Conservation (phyloP, 345 rosid genomes). For the Corchorus capsularis region DNA sequence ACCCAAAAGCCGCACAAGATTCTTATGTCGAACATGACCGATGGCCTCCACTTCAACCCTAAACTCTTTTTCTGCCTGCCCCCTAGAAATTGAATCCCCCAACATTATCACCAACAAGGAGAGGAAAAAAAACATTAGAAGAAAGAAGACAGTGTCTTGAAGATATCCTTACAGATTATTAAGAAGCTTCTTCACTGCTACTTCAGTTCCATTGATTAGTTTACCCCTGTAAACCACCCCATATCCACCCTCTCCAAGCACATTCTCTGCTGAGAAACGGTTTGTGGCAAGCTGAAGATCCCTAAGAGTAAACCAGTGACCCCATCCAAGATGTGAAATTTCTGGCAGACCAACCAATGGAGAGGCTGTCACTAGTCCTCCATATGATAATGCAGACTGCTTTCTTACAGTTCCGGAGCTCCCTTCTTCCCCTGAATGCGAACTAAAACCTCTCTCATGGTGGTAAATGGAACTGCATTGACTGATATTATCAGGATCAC, state of each 20-base stretch:
- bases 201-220: slow-evolving; percentile 88
- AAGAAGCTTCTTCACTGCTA: slow-evolving; percentile 96
- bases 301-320: slow-evolving; percentile 98
- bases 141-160: slow-evolving; percentile 2
- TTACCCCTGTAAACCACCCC: slow-evolving; percentile 90
- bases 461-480: slow-evolving; percentile 72
- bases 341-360: slow-evolving; percentile 96
- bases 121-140: slow-evolving; percentile 4
- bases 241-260: slow-evolving; percentile 97
- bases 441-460: slow-evolving; percentile 69
- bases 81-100: slow-evolving; percentile 53
- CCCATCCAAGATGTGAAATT: slow-evolving; percentile 98
- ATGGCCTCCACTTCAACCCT: slow-evolving; percentile 97
- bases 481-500: slow-evolving; percentile 80
- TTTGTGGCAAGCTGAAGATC: slow-evolving; percentile 89
- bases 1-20: slow-evolving; percentile 92
- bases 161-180: slow-evolving; percentile 77
- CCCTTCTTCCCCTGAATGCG: slow-evolving; percentile 91
- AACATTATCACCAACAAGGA: slow-evolving; percentile 13
- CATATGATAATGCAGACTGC: slow-evolving; percentile 53
- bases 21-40: slow-evolving; percentile 95
- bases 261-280: slow-evolving; percentile 74
- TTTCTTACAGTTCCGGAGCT: slow-evolving; percentile 61
- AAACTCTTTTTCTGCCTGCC: slow-evolving; percentile 98
- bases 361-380: slow-evolving; percentile 73